These are phyloP conservation scores for Phytopythium litorale DNA, from an alignment of 352 stramenopile species.

Conservation along the genomic window DNA sequence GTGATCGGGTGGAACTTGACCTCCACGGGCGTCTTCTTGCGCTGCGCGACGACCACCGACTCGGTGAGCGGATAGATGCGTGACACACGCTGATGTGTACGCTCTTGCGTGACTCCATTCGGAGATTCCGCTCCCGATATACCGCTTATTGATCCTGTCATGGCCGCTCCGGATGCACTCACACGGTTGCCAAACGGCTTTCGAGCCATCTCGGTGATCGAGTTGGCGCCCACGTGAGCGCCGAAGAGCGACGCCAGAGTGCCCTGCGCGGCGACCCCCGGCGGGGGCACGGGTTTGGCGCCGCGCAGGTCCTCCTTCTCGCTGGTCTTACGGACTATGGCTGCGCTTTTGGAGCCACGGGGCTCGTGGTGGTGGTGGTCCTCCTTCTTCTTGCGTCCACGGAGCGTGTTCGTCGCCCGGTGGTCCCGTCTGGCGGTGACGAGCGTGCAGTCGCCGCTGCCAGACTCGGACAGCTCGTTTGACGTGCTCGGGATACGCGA, in stretches of 20 bases:
- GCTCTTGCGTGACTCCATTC: constrained; percentile 48
- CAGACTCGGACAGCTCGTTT: constrained; percentile 16
- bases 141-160: constrained; percentile 2
- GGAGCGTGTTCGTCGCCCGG: constrained; percentile 12
- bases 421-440: constrained; percentile 5
- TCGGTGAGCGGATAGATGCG: constrained; percentile 73
- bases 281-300: constrained; percentile 20
- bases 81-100: constrained; percentile 60
- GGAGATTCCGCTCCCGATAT: constrained; percentile 21
- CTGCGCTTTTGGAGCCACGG: constrained; percentile 17
- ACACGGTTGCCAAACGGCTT: constrained; percentile 6
- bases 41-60: constrained; percentile 59
- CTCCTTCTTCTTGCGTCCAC: constrained; percentile 27
- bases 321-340: constrained; percentile 22
- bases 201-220: constrained; percentile 5
- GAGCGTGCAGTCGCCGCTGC: constrained; percentile 12
- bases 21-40: constrained; percentile 75
- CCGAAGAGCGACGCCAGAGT: constrained; percentile 24
- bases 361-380: constrained; percentile 13
- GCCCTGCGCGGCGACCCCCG: constrained; percentile 12
- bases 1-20: constrained; percentile 76
- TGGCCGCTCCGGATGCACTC: neutral
- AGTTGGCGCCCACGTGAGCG: neutral
- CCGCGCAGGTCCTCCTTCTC: constrained; percentile 36
- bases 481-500: constrained; percentile 20